Base-by-base conservation (phyloP, 768 basidiomycete species). In the Macrolepiota dolichaula region DNA sequence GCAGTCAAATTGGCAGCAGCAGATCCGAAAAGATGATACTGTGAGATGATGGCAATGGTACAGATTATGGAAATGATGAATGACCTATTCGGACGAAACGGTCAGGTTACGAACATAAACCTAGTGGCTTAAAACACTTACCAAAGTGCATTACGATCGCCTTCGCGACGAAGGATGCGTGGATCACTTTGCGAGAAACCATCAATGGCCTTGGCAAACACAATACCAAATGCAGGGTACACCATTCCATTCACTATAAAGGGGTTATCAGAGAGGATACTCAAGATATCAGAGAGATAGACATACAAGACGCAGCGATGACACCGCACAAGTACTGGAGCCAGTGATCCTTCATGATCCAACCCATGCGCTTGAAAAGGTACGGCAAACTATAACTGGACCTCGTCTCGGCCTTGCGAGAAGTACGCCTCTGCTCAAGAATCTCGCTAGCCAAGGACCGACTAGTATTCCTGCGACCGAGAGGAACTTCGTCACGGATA, bases 41-140 rank as follows among this genome's bases (percentile, higher is more conserved):
- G 94, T 61, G 81, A 59, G 36, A 79, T 81, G 53, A 92, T 88
- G 37, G 80, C 66, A 5, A 82, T 1, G 2, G 83, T 83, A 3
- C 93, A 84, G 35, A 87, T 63, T 63, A 96, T 81, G 27, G 89
- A 83, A 64, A 94, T 90, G 68, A 94, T 67, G 77, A 94, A 94
- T 73, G 92, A 85, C 80, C 86, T 88, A 62, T 17, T 32, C 27
- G 17, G n/a, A 55, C 15, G 50, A 63, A n/a, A 61, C 4, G 4
- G 29, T 42, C 13, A 35, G 10, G 37, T 36, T 11, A n/a, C 73
- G 62, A 65, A 50, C 2, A 6, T n/a, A 24, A 69, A 17, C 67
- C 64, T 52, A 19, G 63, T 40, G 9, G 13, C 2, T n/a, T n/a
- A n/a, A 36, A 62, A 12, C 60, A 72, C 73, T 68, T 63, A 81